phyloP scores from a whole-genome alignment of 768 basidiomycete species.

The Amylocystis lapponica region DNA sequence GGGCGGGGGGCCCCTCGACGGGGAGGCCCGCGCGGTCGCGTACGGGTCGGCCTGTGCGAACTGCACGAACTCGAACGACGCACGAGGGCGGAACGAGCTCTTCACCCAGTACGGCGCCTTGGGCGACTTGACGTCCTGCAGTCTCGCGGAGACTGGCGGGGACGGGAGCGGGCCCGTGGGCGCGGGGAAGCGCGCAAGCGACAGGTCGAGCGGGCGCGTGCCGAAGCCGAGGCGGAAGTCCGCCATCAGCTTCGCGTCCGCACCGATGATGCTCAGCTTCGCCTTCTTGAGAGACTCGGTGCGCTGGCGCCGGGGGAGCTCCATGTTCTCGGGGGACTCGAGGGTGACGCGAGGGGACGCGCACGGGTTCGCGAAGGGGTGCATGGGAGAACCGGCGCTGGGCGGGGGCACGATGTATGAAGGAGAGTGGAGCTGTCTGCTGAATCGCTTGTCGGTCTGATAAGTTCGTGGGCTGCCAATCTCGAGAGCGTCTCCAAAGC shows the following conservation, averaged over 20 bases:
- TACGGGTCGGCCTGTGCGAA: neutral
- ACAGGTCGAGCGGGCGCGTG: constrained; percentile 7
- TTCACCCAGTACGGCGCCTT: constrained; percentile 24
- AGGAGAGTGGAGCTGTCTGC: neutral
- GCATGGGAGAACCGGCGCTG: neutral
- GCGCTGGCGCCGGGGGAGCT: constrained; percentile 6
- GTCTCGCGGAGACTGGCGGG: constrained; percentile 10
- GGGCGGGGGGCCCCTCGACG: constrained; percentile 1
- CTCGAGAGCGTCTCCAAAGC: constrained; percentile 8
- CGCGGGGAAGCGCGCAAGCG: constrained; percentile 4
- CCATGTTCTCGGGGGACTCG: neutral
- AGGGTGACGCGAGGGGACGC: too few relatives aligned
- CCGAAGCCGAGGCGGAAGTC: constrained; percentile 13
- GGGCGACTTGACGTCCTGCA: constrained; percentile 10
- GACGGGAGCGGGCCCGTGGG: constrained; percentile 9
- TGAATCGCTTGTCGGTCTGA: neutral
- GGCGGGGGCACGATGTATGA: neutral
- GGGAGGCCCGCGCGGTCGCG: neutral
- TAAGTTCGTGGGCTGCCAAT: constrained; percentile 6
- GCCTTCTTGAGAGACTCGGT: constrained; percentile 10
- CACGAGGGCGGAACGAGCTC: constrained; percentile 8
- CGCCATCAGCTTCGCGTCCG: constrained; percentile 16
- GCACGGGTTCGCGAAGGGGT: too few relatives aligned
- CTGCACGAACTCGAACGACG: neutral
- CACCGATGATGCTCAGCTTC: constrained; percentile 10